Conservation (phyloP, 164 flowering plant genomes). For the Liquidambar formosana region DNA sequence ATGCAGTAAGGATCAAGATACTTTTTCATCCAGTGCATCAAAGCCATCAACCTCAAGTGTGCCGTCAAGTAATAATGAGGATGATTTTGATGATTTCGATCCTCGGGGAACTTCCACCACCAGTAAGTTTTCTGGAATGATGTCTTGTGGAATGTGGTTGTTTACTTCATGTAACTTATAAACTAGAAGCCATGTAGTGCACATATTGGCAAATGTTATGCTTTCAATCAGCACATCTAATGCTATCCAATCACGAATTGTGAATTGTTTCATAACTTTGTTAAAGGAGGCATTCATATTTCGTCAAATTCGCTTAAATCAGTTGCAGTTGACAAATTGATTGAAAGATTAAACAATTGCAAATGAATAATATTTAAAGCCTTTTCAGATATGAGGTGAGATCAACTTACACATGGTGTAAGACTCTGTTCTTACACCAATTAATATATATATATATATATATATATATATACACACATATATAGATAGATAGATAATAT, state of each 20-base stretch:
- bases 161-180: not conserved
- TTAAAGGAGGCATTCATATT: not conserved
- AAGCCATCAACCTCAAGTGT: conserved; percentile 38
- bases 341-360: not conserved
- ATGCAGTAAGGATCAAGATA: conserved; percentile 48
- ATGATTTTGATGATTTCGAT: conserved; percentile 94
- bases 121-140: conserved; percentile 47
- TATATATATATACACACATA: too few relatives aligned
- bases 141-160: not conserved
- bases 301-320: not conserved
- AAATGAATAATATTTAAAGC: not conserved
- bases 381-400: too few relatives aligned
- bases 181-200: not conserved
- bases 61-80: conserved; percentile 51
- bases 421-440: too few relatives aligned
- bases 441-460: too few relatives aligned
- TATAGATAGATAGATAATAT: too few relatives aligned
- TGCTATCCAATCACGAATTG: not conserved
- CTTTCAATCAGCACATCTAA: not conserved
- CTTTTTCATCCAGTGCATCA: conserved; percentile 33
- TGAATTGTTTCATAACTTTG: not conserved
- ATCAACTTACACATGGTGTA: too few relatives aligned
- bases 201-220: not conserved
- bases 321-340: not conserved
- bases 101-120: conserved; percentile 80